These are phyloP conservation scores for Colletotrichum gigasporum DNA, from an alignment of 2,329 filamentous ascomycete genomes.

Conservation along the genomic window DNA sequence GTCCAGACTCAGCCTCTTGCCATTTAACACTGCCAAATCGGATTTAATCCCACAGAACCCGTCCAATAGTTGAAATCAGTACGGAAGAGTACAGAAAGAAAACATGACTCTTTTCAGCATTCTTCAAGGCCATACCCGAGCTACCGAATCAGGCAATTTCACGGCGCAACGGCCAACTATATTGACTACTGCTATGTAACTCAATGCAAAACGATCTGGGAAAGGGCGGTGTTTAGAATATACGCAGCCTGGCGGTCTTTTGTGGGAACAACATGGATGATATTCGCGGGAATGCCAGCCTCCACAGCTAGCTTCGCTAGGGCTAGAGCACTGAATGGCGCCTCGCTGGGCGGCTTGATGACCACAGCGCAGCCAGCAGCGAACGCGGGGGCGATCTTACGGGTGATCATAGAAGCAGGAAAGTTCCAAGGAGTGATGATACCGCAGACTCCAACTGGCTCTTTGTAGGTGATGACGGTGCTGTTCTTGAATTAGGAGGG, in stretches of 20 bases:
- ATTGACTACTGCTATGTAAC: too few relatives aligned
- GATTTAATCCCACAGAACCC: too few relatives aligned
- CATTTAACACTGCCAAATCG: too few relatives aligned
- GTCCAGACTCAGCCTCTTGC: too few relatives aligned
- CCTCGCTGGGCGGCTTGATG: constrained; percentile 74
- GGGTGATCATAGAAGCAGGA: constrained; percentile 59
- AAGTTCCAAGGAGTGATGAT: constrained; percentile 76
- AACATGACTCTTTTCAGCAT: too few relatives aligned
- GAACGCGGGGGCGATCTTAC: constrained; percentile 59
- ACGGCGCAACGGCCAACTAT: too few relatives aligned
- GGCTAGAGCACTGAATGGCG: constrained; percentile 73
- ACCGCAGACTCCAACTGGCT: constrained; percentile 74
- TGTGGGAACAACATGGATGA: constrained; percentile 54
- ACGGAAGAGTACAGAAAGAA: too few relatives aligned
- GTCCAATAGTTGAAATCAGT: too few relatives aligned
- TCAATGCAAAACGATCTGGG: too few relatives aligned
- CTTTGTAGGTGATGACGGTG: constrained; percentile 66
- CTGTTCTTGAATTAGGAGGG: constrained; percentile 59
- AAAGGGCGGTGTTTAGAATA: too few relatives aligned
- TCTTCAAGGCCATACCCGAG: too few relatives aligned
- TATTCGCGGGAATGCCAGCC: constrained; percentile 73
- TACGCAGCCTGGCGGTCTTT: constrained; percentile 33
- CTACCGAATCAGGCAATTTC: too few relatives aligned
- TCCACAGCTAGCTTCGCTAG: constrained; percentile 70
- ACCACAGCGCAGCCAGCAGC: constrained; percentile 78